Conservation (phyloP, 257 asterid genomes). For the Fraxinus cuspidata region DNA sequence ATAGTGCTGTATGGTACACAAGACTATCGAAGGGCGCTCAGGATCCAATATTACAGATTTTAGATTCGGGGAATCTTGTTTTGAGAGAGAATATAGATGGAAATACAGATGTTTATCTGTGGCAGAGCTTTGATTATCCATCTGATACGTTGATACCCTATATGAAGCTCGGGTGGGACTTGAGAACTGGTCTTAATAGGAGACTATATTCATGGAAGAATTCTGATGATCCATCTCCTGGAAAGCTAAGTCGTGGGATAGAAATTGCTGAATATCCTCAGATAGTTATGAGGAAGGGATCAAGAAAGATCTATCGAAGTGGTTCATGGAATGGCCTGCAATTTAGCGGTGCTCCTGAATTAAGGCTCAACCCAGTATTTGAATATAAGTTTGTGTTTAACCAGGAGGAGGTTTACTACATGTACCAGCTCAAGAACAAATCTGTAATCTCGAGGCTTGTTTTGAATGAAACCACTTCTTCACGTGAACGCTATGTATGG, state of each 20-base stretch:
- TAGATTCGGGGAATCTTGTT: slow-evolving; percentile 2
- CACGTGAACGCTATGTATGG: background rate
- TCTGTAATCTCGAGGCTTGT: background rate
- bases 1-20: background rate
- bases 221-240: slow-evolving; percentile 9
- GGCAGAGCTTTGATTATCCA: slow-evolving; percentile 12
- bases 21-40: background rate
- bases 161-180: slow-evolving; percentile 10
- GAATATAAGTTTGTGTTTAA: background rate
- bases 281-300: background rate
- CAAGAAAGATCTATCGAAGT: background rate
- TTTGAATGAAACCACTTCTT: background rate
- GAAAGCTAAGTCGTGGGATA: background rate
- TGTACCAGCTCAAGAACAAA: background rate
- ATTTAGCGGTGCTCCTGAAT: slow-evolving; percentile 1
- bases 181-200: slow-evolving; percentile 3
- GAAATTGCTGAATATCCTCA: background rate
- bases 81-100: background rate
- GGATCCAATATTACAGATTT: background rate
- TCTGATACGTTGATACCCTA: background rate
- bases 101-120: background rate
- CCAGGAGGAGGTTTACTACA: slow-evolving; percentile 2
- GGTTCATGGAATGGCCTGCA: slow-evolving; percentile 3
- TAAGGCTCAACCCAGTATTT: background rate
- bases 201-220: background rate